phyloP scores from a whole-genome alignment of 768 basidiomycete genomes.

The Collybiopsis luxurians region DNA sequence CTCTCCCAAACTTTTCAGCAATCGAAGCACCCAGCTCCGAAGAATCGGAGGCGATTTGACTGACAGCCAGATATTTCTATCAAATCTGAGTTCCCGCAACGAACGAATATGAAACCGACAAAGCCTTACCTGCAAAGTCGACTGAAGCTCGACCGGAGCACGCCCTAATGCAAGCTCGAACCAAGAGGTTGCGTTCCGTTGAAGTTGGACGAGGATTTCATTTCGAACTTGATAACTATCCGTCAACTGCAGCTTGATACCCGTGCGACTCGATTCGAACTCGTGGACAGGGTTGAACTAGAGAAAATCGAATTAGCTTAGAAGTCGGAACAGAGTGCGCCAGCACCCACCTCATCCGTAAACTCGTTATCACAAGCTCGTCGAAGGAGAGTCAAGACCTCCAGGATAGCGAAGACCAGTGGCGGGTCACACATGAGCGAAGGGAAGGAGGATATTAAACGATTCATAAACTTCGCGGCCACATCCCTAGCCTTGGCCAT shows the following conservation, averaged over 20 bases:
- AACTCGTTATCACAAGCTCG: constrained; percentile 90
- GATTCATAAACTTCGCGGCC: constrained; percentile 80
- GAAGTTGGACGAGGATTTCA: constrained; percentile 75
- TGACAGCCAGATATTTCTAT: constrained; percentile 86
- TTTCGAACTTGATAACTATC: constrained; percentile 86
- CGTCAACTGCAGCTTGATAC: constrained; percentile 73
- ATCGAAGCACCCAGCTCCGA: constrained; percentile 91
- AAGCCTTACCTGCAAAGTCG: constrained; percentile 90
- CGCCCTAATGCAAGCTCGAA: constrained; percentile 83
- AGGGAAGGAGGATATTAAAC: constrained; percentile 87
- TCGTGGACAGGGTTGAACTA: constrained; percentile 89
- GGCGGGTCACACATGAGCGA: constrained; percentile 90
- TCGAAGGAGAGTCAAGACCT: constrained; percentile 86
- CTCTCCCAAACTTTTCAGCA: constrained; percentile 82
- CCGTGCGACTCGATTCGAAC: constrained; percentile 75
- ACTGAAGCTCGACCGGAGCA: constrained; percentile 90
- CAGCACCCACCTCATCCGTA: constrained; percentile 69
- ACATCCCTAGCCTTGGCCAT: constrained; percentile 79
- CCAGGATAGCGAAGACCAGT: constrained; percentile 86
- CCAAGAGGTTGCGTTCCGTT: constrained; percentile 77
- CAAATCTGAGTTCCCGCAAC: too few species aligned
- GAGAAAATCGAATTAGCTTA: neutral
- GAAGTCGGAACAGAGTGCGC: constrained; percentile 11
- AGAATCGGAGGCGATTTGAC: constrained; percentile 61
- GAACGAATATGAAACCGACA: too few species aligned